Evolutionary conservation across 2,329 filamentous ascomycete species (phyloP), one percentile per base, ranked within the genome.

Genomic region (Bipolaris oryzae): DNA sequence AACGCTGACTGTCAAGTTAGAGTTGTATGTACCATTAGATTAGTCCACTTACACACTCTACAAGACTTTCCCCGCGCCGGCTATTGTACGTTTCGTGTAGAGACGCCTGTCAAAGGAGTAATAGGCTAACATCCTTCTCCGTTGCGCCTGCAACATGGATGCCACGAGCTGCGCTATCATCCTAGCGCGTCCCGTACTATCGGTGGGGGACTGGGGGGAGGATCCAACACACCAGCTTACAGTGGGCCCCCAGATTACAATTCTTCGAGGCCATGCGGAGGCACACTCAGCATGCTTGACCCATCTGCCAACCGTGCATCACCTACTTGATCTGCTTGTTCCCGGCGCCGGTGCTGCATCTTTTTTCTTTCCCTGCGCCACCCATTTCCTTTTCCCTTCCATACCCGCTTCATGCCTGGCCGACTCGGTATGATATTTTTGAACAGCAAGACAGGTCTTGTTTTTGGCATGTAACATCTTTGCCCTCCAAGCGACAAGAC

Each of bases 251-350:
- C 35, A 50, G 52, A 58, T 60, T 61, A 57, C 42, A 47, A 52
- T 46, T 21, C 47, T 53, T 57, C 52, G 53, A 39, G 45, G 48
- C 55, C 47, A 35, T 52, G 50, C 35, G 41, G 41, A 42, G 44
- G 50, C 5, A 6, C 28, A 55, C 39, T 66, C 57, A 60, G 60
- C 55, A 60, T 50, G 43, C 44, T 25, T 38, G 43, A 35, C 50
- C 50, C 54, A 33, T 50, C 50, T 11, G 23, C 16, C 51, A 41
- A 31, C 35, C 41, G 45, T 73, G 72, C 69, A 71, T 71, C 64
- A 69, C 61, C 53, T 56, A 38, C 57, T 43, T 58, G 49, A 51
- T 51, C 53, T 37, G 10, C 50, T 38, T 15, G 39, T 21, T 55
- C 25, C 48, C 55, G 31, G 38, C 43, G 54, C 31, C 41, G 41